Evolutionary conservation across 257 asterid species (phyloP).

Genomic region (Plantago elongata): DNA sequence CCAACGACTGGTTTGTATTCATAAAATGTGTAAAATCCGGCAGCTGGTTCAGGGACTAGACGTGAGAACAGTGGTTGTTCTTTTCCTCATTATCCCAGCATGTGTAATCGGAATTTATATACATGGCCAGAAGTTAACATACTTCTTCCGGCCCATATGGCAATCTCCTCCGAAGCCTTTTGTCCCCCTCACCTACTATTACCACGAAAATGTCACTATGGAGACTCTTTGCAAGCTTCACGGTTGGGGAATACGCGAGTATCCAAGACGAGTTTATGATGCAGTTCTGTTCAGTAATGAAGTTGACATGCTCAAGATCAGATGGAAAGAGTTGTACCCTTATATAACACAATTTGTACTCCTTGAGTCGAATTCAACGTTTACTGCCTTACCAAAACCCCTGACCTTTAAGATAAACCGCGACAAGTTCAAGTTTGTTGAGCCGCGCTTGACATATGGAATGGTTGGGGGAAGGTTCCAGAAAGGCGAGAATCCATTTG

Average conservation of each 20-base stretch:
- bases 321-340: conserved; percentile 68
- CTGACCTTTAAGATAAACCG: conserved; percentile 36
- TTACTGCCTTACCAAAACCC: conserved; percentile 60
- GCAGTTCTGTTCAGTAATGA: conserved; percentile 70
- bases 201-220: conserved; percentile 54
- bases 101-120: conserved; percentile 35
- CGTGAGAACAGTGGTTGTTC: conserved; percentile 35
- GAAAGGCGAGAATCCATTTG: conserved; percentile 57
- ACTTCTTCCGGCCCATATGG: conserved; percentile 67
- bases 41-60: conserved; percentile 42
- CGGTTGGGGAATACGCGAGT: conserved; percentile 62
- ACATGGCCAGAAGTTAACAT: conserved; percentile 65
- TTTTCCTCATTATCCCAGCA: conserved; percentile 37
- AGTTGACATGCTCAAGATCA: conserved; percentile 56
- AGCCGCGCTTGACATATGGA: conserved; percentile 55
- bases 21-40: conserved; percentile 36
- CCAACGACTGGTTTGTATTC: conserved; percentile 17
- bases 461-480: conserved; percentile 49
- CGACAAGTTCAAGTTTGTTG: conserved; percentile 43
- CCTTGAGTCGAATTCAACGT: conserved; percentile 64
- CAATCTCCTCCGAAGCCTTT: conserved; percentile 71
- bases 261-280: conserved; percentile 64
- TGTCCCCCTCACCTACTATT: conserved; percentile 45
- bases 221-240: conserved; percentile 61
- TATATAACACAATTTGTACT: conserved; percentile 55